A percentile compares a stretch with the other conserved stretches of the same genome.
These are phyloP conservation scores for Mollisiaceae sp. DNA, from an alignment of 2,329 filamentous ascomycete species.

Conservation along the genomic window DNA sequence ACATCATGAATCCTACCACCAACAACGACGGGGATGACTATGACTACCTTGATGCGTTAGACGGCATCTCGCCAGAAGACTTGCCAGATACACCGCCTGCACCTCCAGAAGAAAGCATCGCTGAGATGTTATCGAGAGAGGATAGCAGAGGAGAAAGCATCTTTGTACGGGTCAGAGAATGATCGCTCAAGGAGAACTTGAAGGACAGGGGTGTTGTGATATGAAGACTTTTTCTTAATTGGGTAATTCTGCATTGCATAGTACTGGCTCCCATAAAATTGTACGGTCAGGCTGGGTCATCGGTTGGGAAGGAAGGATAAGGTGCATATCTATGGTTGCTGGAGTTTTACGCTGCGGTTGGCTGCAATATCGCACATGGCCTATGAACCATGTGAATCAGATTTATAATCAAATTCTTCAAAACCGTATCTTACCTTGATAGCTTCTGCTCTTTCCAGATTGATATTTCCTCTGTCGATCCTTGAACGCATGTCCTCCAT, in stretches of 20 bases:
- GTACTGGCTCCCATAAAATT: conserved; percentile 22
- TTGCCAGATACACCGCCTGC: conserved; percentile 37
- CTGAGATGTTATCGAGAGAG: conserved; percentile 39
- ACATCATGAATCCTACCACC: conserved; percentile 39
- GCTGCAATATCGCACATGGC: conserved; percentile 92
- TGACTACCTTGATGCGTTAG: conserved; percentile 42
- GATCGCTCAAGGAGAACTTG: conserved; percentile 35
- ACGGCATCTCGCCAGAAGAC: conserved; percentile 40
- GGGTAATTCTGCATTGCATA: conserved; percentile 24
- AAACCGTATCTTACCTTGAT: conserved; percentile 64
- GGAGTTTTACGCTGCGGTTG: conserved; percentile 63
- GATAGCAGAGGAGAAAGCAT: conserved; percentile 37
- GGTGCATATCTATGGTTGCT: conserved; percentile 22
- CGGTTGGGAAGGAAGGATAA: background rate
- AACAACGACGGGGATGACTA: conserved; percentile 37
- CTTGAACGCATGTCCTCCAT: conserved; percentile 81
- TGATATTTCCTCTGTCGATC: conserved; percentile 70
- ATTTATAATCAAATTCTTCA: background rate
- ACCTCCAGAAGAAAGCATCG: conserved; percentile 38
- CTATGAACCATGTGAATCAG: conserved; percentile 33
- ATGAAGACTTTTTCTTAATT: conserved; percentile 18
- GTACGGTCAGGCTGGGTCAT: conserved; percentile 14
- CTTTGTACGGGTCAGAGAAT: conserved; percentile 33
- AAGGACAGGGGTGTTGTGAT: background rate
- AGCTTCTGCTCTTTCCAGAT: conserved; percentile 71